Evolutionary conservation across 257 asterid genomes (phyloP).

Genomic region (Paulownia fortunei): DNA sequence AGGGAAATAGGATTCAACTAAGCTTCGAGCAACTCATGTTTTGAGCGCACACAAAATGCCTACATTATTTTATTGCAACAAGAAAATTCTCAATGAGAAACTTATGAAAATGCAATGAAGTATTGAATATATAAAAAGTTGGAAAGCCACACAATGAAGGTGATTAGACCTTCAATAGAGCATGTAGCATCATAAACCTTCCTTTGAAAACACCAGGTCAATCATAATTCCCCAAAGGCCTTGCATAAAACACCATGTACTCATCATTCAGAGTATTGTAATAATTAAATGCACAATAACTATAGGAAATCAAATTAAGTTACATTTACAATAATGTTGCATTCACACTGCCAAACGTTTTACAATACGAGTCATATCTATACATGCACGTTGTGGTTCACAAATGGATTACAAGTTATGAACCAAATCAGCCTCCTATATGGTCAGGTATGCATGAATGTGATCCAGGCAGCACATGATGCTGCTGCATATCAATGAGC

Average conservation of each 20-base stretch:
- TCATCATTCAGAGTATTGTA: not conserved
- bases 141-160: not conserved
- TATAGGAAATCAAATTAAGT: not conserved
- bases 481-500: constrained; percentile 52
- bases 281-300: not conserved
- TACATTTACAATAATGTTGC: constrained; percentile 16
- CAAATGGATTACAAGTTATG: constrained; percentile 9
- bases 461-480: not conserved
- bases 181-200: not conserved
- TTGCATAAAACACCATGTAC: not conserved
- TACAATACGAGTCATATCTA: not conserved
- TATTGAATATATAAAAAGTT: not conserved
- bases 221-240: not conserved
- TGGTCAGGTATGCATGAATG: not conserved
- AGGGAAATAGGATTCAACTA: not conserved
- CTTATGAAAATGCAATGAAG: too few relatives aligned
- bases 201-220: not conserved
- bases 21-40: too few relatives aligned
- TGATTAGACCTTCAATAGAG: not conserved
- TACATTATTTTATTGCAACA: not conserved
- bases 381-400: not conserved
- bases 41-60: not conserved
- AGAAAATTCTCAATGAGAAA: not conserved
- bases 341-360: not conserved
- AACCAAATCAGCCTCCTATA: not conserved